phyloP scores from a whole-genome alignment of 208 protist species.

The Leptomonas pyrrhocoris region DNA sequence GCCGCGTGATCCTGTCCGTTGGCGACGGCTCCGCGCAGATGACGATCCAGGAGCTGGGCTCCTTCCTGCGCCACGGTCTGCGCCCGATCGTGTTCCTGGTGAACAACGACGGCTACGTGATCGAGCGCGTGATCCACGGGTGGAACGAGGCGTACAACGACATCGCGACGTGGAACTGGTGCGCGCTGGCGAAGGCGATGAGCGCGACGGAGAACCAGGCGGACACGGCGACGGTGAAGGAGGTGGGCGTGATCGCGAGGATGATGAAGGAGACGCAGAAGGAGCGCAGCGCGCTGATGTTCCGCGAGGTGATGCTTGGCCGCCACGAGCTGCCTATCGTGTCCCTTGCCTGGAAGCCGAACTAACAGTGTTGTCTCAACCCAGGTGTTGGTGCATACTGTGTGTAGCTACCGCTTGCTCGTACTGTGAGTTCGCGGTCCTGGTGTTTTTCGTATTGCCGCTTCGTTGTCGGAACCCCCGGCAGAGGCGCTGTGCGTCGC shows the following conservation, averaged over 20 bases:
- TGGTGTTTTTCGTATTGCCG: too few species aligned
- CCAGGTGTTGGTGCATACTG: neutral
- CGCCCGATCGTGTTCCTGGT: conserved; percentile 45
- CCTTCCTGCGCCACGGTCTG: conserved; percentile 41
- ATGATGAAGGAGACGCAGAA: conserved; percentile 18
- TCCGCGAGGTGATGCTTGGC: conserved; percentile 44
- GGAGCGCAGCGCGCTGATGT: conserved; percentile 23
- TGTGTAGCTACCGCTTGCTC: neutral
- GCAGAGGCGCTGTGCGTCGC: too few species aligned
- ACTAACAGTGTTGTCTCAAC: neutral
- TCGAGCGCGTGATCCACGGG: conserved; percentile 54
- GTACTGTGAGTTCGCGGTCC: too few species aligned
- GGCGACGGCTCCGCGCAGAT: conserved; percentile 50
- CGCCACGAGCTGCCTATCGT: conserved; percentile 44
- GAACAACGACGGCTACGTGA: conserved; percentile 60
- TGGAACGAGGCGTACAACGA: conserved; percentile 56
- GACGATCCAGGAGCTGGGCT: conserved; percentile 51
- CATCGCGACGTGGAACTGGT: conserved; percentile 53
- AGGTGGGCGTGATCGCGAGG: conserved; percentile 2
- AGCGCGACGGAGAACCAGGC: conserved; percentile 12
- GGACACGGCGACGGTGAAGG: conserved; percentile 17
- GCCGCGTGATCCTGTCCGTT: conserved; percentile 40
- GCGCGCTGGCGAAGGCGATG: conserved; percentile 33
- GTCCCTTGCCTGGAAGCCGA: conserved; percentile 16
- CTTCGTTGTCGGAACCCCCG: too few species aligned